phyloP scores from a whole-genome alignment of 1,284 basidiomycete genomes.

The Pseudozyma tsukubaensis region DNA sequence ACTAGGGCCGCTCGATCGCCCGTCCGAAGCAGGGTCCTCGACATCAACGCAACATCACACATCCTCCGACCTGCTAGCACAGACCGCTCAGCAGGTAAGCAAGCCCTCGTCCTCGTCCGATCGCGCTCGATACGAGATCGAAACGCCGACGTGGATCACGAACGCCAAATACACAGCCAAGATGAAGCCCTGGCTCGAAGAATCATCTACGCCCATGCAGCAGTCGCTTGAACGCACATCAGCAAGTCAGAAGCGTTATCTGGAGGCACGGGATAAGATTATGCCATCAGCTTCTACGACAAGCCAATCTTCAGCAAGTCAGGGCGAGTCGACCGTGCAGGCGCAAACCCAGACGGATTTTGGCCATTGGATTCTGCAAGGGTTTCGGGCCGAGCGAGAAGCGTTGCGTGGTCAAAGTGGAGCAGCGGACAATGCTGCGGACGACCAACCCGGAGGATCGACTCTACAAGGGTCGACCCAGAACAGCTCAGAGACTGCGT shows the following conservation, averaged over 20 bases:
- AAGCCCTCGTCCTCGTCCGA: neutral
- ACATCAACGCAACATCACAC: neutral
- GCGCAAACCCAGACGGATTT: slow-evolving; percentile 2
- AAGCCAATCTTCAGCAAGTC: no score
- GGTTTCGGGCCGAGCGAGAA: slow-evolving; percentile 20
- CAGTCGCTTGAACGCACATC: slow-evolving; percentile 14
- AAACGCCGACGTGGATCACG: slow-evolving; percentile 32
- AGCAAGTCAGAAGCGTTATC: slow-evolving; percentile 16
- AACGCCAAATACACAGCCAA: slow-evolving; percentile 35
- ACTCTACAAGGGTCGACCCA: neutral
- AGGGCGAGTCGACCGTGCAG: no score
- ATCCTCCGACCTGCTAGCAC: slow-evolving; percentile 8
- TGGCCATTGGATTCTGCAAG: slow-evolving; percentile 26
- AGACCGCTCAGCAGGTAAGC: slow-evolving; percentile 1
- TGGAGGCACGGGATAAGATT: slow-evolving; percentile 13
- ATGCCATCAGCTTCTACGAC: slow-evolving; percentile 11
- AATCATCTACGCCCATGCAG: slow-evolving; percentile 21
- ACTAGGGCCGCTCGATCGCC: neutral
- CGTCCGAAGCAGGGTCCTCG: neutral
- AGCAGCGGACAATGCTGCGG: neutral
- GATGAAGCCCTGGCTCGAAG: slow-evolving; percentile 39
- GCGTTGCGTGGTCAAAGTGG: neutral
- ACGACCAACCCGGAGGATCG: no score
- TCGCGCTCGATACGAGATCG: slow-evolving; percentile 22
- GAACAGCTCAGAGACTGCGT: neutral